Evolutionary conservation across 768 basidiomycete genomes (phyloP).

Genomic region (Leccinum subgranulosum): DNA sequence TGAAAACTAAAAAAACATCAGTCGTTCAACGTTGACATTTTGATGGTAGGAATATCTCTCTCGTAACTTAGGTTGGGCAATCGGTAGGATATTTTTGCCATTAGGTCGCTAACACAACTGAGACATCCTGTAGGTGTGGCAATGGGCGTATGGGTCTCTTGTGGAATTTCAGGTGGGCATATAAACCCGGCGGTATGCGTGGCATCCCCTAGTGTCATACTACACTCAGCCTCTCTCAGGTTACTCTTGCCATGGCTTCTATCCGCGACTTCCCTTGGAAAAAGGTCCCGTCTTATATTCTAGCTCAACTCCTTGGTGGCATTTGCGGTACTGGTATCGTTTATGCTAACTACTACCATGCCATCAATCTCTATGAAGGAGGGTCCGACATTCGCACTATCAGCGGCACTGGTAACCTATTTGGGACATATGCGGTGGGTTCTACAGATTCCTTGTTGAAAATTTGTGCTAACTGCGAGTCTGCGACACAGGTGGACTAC

Average conservation of each 20-base stretch:
- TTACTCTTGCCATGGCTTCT: slow-evolving; percentile 67
- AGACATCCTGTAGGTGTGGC: slow-evolving; percentile 40
- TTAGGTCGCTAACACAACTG: neutral
- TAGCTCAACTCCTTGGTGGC: slow-evolving; percentile 61
- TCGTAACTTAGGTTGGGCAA: slow-evolving; percentile 30
- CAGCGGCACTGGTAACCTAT: slow-evolving; percentile 52
- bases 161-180: slow-evolving; percentile 71
- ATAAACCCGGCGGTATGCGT: slow-evolving; percentile 61
- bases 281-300: slow-evolving; percentile 71
- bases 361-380: slow-evolving; percentile 66
- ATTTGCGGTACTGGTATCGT: slow-evolving; percentile 55
- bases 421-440: slow-evolving; percentile 60
- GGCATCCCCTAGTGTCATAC: neutral
- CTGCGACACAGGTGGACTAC: slow-evolving; percentile 35
- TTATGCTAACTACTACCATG: slow-evolving; percentile 66
- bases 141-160: slow-evolving; percentile 66
- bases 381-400: slow-evolving; percentile 52
- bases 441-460: neutral
- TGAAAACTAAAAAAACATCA: neutral
- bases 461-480: slow-evolving; percentile 8
- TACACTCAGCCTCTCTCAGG: slow-evolving; percentile 33
- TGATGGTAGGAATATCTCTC: slow-evolving; percentile 21
- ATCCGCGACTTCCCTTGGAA: slow-evolving; percentile 76
- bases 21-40: slow-evolving; percentile 2
- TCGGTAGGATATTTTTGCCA: slow-evolving; percentile 18